Evolutionary conservation across 495 filamentous ascomycete genomes (phyloP), one percentile per base, ranked within the genome.

Genomic region (Annulohypoxylon maeteangense): DNA sequence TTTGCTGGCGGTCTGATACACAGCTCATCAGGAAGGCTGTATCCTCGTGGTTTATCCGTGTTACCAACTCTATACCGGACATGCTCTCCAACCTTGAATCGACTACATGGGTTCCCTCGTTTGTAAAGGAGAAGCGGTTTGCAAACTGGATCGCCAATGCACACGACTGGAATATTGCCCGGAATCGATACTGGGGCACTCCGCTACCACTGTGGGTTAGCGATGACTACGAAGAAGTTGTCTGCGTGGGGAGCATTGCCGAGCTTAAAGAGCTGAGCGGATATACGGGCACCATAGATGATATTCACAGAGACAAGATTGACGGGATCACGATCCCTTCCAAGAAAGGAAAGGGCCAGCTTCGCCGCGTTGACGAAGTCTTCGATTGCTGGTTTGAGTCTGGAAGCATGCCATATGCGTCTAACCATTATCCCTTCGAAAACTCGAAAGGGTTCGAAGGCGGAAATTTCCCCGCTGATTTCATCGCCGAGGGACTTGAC

Each of bases 131-230:
- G 66, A 91, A 90, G 62, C 87, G 95, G 29, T 99, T 99, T 75
- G 48, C 36, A 16, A 89, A 86, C 78, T 97, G 96, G 92, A 93
- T 94, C 65, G 83, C 87, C 36, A 97, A 95, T 77, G 93, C 95
- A n/a, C 89, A 92, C 44, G 95, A 99, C 81, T 99, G 95, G 95
- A 97, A 97, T 78, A 90, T 99, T 38, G 96, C 93, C 48, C 87
- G 95, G 42, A 98, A 97, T 79, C 88, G 95, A 58, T 99, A 97
- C 80, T 99, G 95, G 95, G 95, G 95, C 66, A 98, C 95, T 0
- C 95, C 95, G 0, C 87, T 99, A 29, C 95, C 95, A 0, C 74
- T 98, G 42, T 99, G 95, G 95, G 90, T 92, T 1, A 96, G 90
- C 79, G 92, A 95, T 40, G 94, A 98, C 77, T 81, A 88, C 72